These are phyloP conservation scores for Aureobasidium uvarum DNA, from an alignment of 2,329 filamentous ascomycete genomes.

Conservation along the genomic window DNA sequence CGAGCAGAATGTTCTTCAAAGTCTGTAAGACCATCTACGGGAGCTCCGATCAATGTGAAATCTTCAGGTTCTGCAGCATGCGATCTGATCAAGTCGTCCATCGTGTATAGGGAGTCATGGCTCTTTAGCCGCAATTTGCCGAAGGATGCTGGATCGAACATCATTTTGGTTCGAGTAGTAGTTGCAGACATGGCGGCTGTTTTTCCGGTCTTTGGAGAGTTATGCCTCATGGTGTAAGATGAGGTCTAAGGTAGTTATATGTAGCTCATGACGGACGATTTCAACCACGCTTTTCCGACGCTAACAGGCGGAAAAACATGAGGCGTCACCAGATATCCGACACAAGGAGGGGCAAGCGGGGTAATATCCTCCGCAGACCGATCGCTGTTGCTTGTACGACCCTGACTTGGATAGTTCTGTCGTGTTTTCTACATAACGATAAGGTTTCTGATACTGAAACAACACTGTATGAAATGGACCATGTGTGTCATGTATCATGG, in stretches of 20 bases:
- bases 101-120: slow-evolving; percentile 30
- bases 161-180: neutral
- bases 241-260: neutral
- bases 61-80: slow-evolving; percentile 36
- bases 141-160: slow-evolving; percentile 9
- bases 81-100: slow-evolving; percentile 38
- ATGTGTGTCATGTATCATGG: no score
- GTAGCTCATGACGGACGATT: neutral
- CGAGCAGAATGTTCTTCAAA: slow-evolving; percentile 36
- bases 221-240: neutral
- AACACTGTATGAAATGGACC: neutral
- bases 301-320: neutral
- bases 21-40: slow-evolving; percentile 32
- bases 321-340: neutral
- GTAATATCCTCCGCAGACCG: neutral
- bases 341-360: neutral
- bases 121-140: slow-evolving; percentile 21
- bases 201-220: neutral
- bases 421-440: no score
- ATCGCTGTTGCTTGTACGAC: neutral
- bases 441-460: neutral
- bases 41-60: slow-evolving; percentile 37
- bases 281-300: slow-evolving; percentile 7
- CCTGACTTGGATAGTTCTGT: neutral
- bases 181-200: neutral